phyloP scores from a whole-genome alignment of 257 asterid genomes.

The Anisodus tanguticus region DNA sequence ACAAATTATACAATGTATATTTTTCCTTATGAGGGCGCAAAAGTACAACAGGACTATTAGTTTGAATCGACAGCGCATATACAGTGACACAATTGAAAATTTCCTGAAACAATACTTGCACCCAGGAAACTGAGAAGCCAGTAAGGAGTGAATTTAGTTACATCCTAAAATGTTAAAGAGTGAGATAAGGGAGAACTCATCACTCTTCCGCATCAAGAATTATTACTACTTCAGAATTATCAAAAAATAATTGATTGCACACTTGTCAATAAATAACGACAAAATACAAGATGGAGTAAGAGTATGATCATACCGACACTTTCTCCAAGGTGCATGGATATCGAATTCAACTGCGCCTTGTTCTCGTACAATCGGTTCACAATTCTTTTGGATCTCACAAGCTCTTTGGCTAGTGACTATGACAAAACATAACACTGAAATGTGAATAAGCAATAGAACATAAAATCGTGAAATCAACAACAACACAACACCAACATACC shows the following conservation, averaged over 20 bases:
- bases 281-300: constrained; percentile 7
- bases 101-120: not conserved
- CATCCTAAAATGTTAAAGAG: constrained; percentile 7
- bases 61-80: not conserved
- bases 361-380: constrained; percentile 88
- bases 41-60: constrained; percentile 7
- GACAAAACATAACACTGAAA: not conserved
- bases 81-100: not conserved
- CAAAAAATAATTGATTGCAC: not conserved
- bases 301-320: constrained; percentile 70
- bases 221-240: not conserved
- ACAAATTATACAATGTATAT: not conserved
- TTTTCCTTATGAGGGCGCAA: constrained; percentile 1
- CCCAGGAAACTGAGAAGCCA: not conserved
- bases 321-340: constrained; percentile 98
- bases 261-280: not conserved
- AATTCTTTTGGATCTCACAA: constrained; percentile 80
- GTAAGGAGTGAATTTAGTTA: not conserved
- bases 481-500: too few species aligned
- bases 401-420: constrained; percentile 90
- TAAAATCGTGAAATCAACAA: not conserved
- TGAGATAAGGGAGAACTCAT: not conserved
- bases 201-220: not conserved
- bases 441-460: not conserved
- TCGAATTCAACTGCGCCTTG: constrained; percentile 91